Evolutionary conservation across 768 basidiomycete species (phyloP).

Genomic region (Austroboletus eburneus): DNA sequence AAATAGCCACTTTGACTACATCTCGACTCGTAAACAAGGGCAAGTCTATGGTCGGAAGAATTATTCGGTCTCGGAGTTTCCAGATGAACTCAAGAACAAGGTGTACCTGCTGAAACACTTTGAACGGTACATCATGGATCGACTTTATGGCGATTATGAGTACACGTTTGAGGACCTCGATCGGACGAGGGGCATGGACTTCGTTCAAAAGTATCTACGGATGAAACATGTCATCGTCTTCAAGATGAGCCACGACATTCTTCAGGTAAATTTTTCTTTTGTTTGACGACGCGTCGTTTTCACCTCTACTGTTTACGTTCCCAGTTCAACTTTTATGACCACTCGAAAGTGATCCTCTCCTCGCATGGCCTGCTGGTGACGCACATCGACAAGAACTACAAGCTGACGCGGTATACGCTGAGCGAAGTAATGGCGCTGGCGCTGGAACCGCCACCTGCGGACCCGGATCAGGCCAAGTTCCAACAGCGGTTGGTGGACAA

Average conservation of each 20-base stretch:
- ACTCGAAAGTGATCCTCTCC: conserved; percentile 90
- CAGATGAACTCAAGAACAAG: conserved; percentile 83
- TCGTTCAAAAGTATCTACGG: conserved; percentile 90
- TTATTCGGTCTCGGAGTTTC: conserved; percentile 64
- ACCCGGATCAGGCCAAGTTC: conserved; percentile 57
- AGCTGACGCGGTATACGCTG: conserved; percentile 68
- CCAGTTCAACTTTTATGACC: conserved; percentile 99
- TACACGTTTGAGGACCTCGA: conserved; percentile 73
- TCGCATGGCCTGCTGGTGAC: conserved; percentile 75
- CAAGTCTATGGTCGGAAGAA: conserved; percentile 69
- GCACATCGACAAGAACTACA: conserved; percentile 88
- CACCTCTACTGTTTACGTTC: not conserved
- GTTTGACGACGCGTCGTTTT: not conserved
- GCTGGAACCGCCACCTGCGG: conserved; percentile 36
- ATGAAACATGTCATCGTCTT: conserved; percentile 98
- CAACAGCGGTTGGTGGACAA: conserved; percentile 68
- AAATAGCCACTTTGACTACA: conserved; percentile 77
- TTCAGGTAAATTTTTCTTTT: conserved; percentile 63
- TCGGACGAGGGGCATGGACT: conserved; percentile 83
- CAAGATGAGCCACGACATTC: conserved; percentile 89
- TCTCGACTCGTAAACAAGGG: conserved; percentile 64
- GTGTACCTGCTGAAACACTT: conserved; percentile 92
- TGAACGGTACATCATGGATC: conserved; percentile 90
- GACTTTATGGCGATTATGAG: conserved; percentile 78
- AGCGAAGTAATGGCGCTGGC: conserved; percentile 63